These are phyloP conservation scores for Cadophora sp. DNA, from an alignment of 2,329 filamentous ascomycete species.

Conservation along the genomic window DNA sequence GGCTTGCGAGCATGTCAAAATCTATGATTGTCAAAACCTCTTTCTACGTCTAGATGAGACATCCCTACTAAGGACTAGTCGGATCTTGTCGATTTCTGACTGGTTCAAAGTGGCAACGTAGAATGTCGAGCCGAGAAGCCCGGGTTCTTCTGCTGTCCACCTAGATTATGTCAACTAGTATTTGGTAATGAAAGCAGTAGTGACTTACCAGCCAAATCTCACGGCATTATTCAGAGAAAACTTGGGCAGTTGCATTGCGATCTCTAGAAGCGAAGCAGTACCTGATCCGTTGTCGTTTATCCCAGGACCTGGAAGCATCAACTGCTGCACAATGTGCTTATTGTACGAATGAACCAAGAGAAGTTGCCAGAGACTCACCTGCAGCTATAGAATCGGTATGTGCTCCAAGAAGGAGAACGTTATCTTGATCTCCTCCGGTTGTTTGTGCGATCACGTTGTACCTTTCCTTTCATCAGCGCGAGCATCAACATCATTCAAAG, in stretches of 20 bases:
- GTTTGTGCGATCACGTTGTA: slow-evolving; percentile 68
- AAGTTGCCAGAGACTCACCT: slow-evolving; percentile 44
- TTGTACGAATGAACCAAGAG: not conserved
- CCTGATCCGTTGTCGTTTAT: slow-evolving; percentile 48
- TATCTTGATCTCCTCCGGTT: slow-evolving; percentile 60
- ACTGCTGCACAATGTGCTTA: not conserved
- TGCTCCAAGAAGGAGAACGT: slow-evolving; percentile 68
- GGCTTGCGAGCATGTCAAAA: slow-evolving; percentile 55
- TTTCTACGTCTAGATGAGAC: not conserved
- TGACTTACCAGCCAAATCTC: slow-evolving; percentile 53
- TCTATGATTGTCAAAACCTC: slow-evolving; percentile 37
- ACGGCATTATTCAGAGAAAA: slow-evolving; percentile 68
- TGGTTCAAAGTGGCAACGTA: slow-evolving; percentile 59
- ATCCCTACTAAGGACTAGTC: slow-evolving; percentile 59
- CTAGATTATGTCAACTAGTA: slow-evolving; percentile 54
- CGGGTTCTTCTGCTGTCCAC: slow-evolving; percentile 67
- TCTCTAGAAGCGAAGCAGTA: slow-evolving; percentile 59
- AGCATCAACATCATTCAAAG: not conserved
- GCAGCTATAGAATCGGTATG: slow-evolving; percentile 67
- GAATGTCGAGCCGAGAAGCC: slow-evolving; percentile 65
- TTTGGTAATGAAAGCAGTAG: too few species aligned
- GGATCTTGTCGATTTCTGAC: slow-evolving; percentile 64
- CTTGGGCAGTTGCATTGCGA: slow-evolving; percentile 62
- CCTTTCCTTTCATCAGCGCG: not conserved
- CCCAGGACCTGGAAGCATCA: slow-evolving; percentile 45